Base-by-base conservation (phyloP, 2,329 filamentous ascomycete genomes). In the Albophoma yamanashiensis region DNA sequence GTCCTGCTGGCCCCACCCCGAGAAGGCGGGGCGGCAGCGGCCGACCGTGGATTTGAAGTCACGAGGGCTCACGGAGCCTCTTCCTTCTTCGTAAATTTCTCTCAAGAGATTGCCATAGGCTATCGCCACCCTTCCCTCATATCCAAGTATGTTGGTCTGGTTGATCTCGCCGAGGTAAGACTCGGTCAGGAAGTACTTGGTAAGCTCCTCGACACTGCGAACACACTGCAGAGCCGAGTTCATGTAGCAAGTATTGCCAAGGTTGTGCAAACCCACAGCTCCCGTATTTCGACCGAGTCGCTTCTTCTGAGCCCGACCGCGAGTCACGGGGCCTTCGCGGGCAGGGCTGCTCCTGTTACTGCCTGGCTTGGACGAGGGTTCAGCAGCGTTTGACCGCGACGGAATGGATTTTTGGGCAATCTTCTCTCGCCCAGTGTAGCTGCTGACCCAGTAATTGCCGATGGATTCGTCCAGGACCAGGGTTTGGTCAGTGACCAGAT, bases 161-260 rank as follows among this genome's bases (percentile, higher is more conserved):
- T 99, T 99, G 65, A 97, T 82, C 68, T 99, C 93, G 58, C 81
- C 77, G 67, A 88, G 85, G 74, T 90, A 92, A 63, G 87, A 82
- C 61, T 86, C 82, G 57, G 83, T 80, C 57, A 97, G 74, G 73
- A 99, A 97, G 73, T 96, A 99, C 68, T 92, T 87, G 6, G 91
- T 93, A 64, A 99, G 77, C 73, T 99, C 94, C 70, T 96, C 91
- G 0, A 97, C 92, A 67, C 91, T 95, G 57, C 93, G 87, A 58
- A 99, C 85, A 71, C 94, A 99, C 71, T 99, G 94, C 59, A 97
- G 79, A 12, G 94, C 94, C 27, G 93, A 96, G 74, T 97, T 97
- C 92, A 97, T 97, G 76, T 99, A 99, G 75, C 94, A 99, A 0
- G 94, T 97, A 69, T 99, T 99, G 56, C 94, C 94, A 17, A 99